These are phyloP conservation scores for Magnaporthales sp. DNA, from an alignment of 2,329 filamentous ascomycete genomes.

Conservation along the genomic window DNA sequence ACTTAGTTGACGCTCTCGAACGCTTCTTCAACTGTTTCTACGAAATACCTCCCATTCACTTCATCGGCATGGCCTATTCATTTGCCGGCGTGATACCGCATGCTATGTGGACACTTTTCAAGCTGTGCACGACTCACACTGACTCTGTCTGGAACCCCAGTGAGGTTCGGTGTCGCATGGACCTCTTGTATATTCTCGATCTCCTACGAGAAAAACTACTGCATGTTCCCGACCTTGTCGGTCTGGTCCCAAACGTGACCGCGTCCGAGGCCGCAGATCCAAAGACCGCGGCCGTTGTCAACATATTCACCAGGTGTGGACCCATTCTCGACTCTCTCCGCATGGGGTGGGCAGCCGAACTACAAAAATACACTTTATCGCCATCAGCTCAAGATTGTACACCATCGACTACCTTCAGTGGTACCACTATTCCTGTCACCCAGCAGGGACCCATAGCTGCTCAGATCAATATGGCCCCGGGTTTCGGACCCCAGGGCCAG, in stretches of 20 bases:
- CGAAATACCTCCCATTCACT: constrained; percentile 16
- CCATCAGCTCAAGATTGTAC: not conserved
- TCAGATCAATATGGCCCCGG: not conserved
- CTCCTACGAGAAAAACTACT: not conserved
- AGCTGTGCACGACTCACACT: not conserved
- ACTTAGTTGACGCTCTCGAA: constrained; percentile 18
- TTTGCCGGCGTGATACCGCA: not conserved
- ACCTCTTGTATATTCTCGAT: not conserved
- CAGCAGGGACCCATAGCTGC: not conserved
- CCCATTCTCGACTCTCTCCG: not conserved
- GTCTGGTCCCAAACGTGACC: not conserved
- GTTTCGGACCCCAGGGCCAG: not conserved
- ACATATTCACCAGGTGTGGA: not conserved
- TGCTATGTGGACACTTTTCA: not conserved
- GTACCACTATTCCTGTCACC: not conserved
- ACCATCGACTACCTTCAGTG: not conserved
- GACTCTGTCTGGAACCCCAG: not conserved
- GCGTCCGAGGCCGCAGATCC: not conserved
- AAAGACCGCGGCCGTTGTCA: too few species aligned
- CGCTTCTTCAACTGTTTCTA: constrained; percentile 25
- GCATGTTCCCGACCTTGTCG: not conserved
- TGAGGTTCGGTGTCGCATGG: not conserved
- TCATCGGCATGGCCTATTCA: constrained; percentile 21
- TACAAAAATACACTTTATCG: not conserved
- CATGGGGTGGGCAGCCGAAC: not conserved